Evolutionary conservation across 331 rosid species (phyloP).

Genomic region (Telfairia occidentalis): DNA sequence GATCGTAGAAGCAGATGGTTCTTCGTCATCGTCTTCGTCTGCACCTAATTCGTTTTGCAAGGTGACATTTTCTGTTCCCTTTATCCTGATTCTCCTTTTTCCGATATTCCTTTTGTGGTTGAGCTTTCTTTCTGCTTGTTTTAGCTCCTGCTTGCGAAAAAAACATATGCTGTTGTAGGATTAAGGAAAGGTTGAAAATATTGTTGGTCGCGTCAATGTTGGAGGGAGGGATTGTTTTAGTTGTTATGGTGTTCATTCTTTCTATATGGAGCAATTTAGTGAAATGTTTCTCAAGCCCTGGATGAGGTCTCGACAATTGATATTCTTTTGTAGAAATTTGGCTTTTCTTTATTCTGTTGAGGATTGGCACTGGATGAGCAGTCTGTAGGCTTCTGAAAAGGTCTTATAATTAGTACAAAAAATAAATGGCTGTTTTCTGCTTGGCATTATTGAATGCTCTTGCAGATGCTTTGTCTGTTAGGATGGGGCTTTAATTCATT

Average conservation of each 20-base stretch:
- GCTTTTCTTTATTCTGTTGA: background rate
- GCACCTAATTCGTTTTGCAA: constrained; percentile 38
- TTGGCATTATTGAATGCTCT: background rate
- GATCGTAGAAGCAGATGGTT: constrained; percentile 32
- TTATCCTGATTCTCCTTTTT: background rate
- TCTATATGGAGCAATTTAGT: background rate
- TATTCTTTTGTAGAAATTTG: background rate
- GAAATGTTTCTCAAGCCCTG: background rate
- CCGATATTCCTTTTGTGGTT: background rate
- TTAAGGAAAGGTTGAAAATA: background rate
- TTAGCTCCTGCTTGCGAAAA: background rate
- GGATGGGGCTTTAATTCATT: background rate
- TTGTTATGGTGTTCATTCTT: background rate
- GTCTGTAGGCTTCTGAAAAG: background rate
- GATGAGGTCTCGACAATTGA: background rate
- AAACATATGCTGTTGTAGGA: background rate
- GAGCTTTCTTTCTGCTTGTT: background rate
- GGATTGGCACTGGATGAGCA: background rate
- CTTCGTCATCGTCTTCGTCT: constrained; percentile 30
- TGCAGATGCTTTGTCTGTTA: background rate
- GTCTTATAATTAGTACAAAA: background rate
- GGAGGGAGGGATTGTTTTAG: background rate
- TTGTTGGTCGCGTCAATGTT: background rate
- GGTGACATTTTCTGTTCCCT: constrained; percentile 17
- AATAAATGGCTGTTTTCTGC: background rate